These are phyloP conservation scores for Scleromitrula shiraiana DNA, from an alignment of 2,329 filamentous ascomycete genomes.

Conservation along the genomic window DNA sequence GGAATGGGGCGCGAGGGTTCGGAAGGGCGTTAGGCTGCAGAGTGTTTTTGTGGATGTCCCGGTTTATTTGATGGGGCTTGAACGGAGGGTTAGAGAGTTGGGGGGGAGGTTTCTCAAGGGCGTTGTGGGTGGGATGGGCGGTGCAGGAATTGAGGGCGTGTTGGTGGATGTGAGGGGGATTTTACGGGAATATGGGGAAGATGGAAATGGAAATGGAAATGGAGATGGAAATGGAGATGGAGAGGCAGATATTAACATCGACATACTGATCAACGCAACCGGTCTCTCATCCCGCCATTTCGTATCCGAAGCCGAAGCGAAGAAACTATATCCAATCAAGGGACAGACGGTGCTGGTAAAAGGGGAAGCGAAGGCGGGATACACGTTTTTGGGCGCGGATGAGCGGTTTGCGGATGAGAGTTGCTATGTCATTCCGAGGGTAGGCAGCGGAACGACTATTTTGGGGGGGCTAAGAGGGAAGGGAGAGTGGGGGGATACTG, in stretches of 20 bases:
- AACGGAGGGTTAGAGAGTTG: too few species aligned
- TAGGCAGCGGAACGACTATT: slow-evolving; percentile 34
- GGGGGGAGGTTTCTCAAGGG: too few species aligned
- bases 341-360: slow-evolving; percentile 40
- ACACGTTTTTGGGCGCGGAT: neutral
- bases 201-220: too few species aligned
- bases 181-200: too few species aligned
- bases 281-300: slow-evolving; percentile 35
- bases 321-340: slow-evolving; percentile 33
- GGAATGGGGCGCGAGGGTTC: too few species aligned
- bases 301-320: slow-evolving; percentile 26
- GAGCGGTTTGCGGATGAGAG: neutral
- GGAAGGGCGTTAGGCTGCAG: too few species aligned
- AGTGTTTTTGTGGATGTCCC: too few species aligned
- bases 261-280: slow-evolving; percentile 35
- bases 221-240: neutral
- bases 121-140: too few species aligned
- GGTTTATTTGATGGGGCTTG: too few species aligned
- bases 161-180: too few species aligned
- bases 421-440: slow-evolving; percentile 36
- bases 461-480: slow-evolving; percentile 38
- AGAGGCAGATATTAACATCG: neutral
- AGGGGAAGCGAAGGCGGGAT: slow-evolving; percentile 29
- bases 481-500: slow-evolving; percentile 29
- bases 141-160: too few species aligned